Percentiles rank a stretch among this genome's conserved stretches.
These are phyloP conservation scores for Podochytrium sp. DNA, from an alignment of 192 early-diverging fungal species.

Conservation along the genomic window DNA sequence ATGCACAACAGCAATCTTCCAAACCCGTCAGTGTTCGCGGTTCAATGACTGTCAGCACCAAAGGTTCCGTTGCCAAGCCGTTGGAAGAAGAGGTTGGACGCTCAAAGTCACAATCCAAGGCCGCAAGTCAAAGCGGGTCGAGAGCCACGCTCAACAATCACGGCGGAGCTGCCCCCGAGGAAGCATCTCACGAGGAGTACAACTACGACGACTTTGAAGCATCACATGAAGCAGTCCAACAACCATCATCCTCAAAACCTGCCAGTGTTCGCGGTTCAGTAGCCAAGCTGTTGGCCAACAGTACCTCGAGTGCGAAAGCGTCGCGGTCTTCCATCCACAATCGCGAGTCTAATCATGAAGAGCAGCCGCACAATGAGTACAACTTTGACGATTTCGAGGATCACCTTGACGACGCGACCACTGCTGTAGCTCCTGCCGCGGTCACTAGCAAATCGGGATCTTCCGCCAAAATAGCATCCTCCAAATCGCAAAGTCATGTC, in stretches of 20 bases:
- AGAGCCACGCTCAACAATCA: not conserved
- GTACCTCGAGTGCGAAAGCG: too few relatives aligned
- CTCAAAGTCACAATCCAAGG: not conserved
- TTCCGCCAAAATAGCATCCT: not conserved
- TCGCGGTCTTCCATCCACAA: too few relatives aligned
- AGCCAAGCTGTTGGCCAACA: not conserved
- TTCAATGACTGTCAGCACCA: not conserved
- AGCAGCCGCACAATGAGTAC: not conserved
- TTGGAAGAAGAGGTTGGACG: too few relatives aligned
- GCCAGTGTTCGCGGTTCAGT: not conserved
- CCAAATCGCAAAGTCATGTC: not conserved
- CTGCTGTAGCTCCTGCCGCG: not conserved
- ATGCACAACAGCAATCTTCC: not conserved
- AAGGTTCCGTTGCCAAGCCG: not conserved
- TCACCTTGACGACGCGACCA: not conserved
- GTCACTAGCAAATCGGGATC: not conserved
- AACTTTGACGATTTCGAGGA: conserved; percentile 19
- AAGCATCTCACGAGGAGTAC: not conserved
- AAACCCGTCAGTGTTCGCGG: not conserved
- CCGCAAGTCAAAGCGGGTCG: not conserved
- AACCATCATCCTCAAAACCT: not conserved
- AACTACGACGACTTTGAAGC: not conserved
- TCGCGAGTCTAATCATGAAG: not conserved
- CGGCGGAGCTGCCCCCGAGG: too few relatives aligned
- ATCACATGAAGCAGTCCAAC: not conserved